Percentiles rank a stretch among this genome's conserved stretches.
These are phyloP conservation scores for Ambispora gerdemannii DNA, from an alignment of 192 early-diverging fungal genomes.

Conservation along the genomic window DNA sequence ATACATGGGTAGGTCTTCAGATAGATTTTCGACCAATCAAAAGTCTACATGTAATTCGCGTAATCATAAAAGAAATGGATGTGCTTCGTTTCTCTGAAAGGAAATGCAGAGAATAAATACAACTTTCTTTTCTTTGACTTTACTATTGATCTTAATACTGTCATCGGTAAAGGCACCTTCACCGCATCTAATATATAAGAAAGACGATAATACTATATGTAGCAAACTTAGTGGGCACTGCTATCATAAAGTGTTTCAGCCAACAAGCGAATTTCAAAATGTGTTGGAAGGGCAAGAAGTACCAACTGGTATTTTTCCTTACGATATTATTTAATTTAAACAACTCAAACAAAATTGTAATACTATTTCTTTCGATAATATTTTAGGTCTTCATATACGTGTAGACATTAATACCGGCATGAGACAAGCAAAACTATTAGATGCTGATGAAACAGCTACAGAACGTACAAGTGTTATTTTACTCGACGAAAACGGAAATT, in stretches of 20 bases:
- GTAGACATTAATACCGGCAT: constrained; percentile 58
- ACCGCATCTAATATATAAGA: too few species aligned
- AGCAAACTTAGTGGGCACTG: constrained; percentile 42
- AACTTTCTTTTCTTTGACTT: neutral
- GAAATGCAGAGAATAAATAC: too few species aligned
- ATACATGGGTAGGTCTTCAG: too few species aligned
- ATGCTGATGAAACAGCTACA: constrained; percentile 23
- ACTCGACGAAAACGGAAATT: constrained; percentile 35
- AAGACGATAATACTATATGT: too few species aligned
- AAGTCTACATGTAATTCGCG: neutral
- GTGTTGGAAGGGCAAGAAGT: constrained; percentile 60
- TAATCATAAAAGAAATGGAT: neutral
- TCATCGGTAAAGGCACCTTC: constrained; percentile 3
- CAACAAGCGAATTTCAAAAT: constrained; percentile 57
- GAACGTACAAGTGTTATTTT: constrained; percentile 35
- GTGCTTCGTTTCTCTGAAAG: neutral
- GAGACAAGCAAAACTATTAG: constrained; percentile 56
- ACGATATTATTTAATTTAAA: neutral
- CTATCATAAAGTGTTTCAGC: constrained; percentile 55
- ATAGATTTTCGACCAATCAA: neutral
- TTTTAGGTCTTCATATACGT: constrained; percentile 57
- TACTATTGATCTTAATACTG: neutral
- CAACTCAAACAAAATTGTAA: neutral
- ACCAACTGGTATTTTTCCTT: constrained; percentile 41
- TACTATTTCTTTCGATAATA: neutral